Conservation (phyloP, 306 rosid genomes). For the Dalbergia cochinchinensis region DNA sequence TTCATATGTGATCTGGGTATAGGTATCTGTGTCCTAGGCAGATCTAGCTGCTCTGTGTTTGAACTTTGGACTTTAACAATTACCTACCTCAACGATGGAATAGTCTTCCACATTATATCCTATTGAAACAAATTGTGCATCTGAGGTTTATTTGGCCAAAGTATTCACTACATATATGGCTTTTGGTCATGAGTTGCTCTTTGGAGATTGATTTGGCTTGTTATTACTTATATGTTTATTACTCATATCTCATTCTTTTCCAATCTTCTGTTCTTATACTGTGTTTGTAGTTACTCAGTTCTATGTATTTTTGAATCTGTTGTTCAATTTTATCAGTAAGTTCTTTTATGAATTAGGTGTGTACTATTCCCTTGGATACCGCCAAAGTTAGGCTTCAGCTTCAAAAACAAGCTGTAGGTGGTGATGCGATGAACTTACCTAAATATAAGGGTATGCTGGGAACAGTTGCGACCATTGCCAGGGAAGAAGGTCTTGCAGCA, state of each 20-base stretch:
- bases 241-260: constrained; percentile 12
- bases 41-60: not conserved
- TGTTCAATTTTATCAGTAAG: constrained; percentile 22
- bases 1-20: not conserved
- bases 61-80: constrained; percentile 19
- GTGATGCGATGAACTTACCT: constrained; percentile 72
- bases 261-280: constrained; percentile 11
- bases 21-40: not conserved
- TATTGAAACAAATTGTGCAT: not conserved
- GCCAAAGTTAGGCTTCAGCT: constrained; percentile 99
- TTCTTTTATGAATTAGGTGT: constrained; percentile 63
- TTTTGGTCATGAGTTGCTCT: not conserved
- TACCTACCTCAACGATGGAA: not conserved
- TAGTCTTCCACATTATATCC: not conserved
- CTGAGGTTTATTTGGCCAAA: not conserved
- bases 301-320: constrained; percentile 10
- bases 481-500: constrained; percentile 91
- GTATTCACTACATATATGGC: not conserved
- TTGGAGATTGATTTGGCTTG: constrained; percentile 18
- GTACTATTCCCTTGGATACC: constrained; percentile 97
- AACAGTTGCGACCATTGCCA: constrained; percentile 87
- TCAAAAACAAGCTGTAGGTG: constrained; percentile 80
- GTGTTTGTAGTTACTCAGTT: constrained; percentile 23
- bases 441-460: constrained; percentile 97
- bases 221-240: not conserved